Conservation (phyloP, 148 eudicot species). For the Rhododendron williamsianum region DNA sequence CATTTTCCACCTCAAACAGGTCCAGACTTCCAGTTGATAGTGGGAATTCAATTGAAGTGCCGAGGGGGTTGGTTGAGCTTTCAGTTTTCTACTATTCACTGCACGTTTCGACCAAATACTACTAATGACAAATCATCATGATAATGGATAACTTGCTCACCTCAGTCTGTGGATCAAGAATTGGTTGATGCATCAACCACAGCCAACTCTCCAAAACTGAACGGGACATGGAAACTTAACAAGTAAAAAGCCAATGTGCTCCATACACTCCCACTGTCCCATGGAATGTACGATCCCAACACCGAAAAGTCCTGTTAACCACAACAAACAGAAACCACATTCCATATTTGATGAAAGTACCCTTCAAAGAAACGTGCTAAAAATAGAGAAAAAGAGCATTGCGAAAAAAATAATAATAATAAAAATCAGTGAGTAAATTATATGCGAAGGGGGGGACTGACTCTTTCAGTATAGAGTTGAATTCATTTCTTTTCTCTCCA, state of each 20-base stretch:
- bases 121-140: not conserved
- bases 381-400: not conserved
- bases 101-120: not conserved
- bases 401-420: not conserved
- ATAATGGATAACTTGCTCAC: conserved; percentile 22
- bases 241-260: conserved; percentile 63
- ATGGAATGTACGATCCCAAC: conserved; percentile 47
- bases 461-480: no score
- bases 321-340: conserved; percentile 1
- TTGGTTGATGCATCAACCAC: no score
- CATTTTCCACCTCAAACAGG: not conserved
- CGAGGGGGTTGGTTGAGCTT: not conserved
- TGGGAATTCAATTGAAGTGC: not conserved
- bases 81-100: not conserved
- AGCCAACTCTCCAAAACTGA: conserved; percentile 82
- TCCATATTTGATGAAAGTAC: not conserved
- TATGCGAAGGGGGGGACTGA: not conserved
- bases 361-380: not conserved
- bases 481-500: no score
- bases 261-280: conserved; percentile 61
- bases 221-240: conserved; percentile 77
- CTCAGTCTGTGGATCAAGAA: no score
- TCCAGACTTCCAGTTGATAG: not conserved
- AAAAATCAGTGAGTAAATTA: not conserved
- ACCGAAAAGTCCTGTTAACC: conserved; percentile 47